These are phyloP conservation scores for Salvia hispanica DNA, from an alignment of 257 asterid genomes.

Conservation along the genomic window DNA sequence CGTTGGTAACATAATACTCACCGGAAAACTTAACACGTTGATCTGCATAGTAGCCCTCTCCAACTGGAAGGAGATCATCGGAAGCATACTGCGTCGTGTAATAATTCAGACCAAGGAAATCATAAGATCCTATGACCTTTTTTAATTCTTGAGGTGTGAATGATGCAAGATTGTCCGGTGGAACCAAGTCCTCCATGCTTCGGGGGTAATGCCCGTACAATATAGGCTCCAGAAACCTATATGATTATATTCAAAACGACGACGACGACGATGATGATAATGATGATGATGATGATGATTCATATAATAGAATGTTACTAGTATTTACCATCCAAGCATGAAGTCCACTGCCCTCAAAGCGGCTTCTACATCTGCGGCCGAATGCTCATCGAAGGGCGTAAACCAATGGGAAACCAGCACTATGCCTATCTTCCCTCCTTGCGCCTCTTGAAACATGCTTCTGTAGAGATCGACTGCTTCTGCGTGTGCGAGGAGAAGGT, in stretches of 20 bases:
- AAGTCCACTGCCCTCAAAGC: conserved; percentile 25
- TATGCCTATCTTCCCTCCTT: conserved; percentile 33
- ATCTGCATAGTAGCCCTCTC: conserved; percentile 23
- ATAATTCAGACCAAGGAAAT: conserved; percentile 39
- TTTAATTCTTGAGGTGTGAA: too few species aligned
- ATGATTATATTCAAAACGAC: too few species aligned
- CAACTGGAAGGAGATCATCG: neutral
- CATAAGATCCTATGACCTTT: neutral
- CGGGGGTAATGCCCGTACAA: conserved; percentile 30
- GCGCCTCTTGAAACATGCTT: conserved; percentile 25
- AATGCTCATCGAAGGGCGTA: neutral
- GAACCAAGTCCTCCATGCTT: conserved; percentile 24
- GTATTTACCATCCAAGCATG: conserved; percentile 33
- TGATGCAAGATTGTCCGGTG: neutral
- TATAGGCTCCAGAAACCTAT: conserved; percentile 28
- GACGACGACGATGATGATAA: neutral
- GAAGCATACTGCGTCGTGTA: conserved; percentile 31
- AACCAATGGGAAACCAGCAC: neutral
- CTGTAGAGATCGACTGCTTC: conserved; percentile 36
- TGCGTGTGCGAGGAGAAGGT: conserved; percentile 47
- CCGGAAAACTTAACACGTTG: too few species aligned
- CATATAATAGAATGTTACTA: too few species aligned
- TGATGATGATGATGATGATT: too few species aligned
- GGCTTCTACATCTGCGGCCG: neutral
- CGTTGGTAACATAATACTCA: too few species aligned